Base-by-base conservation (phyloP, 495 filamentous ascomycete species). In the Trichoderma orchidacearum region DNA sequence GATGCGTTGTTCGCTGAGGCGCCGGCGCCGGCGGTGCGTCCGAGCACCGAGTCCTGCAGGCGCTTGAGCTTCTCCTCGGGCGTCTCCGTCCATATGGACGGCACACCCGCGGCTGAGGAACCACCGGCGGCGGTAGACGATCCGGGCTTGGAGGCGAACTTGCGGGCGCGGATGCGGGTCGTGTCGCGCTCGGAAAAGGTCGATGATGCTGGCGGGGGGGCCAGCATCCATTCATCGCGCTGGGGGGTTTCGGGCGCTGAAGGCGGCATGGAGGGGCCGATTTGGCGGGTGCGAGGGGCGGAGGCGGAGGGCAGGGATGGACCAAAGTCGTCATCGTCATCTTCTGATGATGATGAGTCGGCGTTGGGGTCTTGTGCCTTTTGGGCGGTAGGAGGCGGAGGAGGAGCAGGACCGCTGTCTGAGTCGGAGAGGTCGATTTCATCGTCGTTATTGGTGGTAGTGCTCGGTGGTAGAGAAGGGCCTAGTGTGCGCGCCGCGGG, bases 161-260 rank as follows among this genome's bases (percentile, higher is more conserved):
- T 90, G 36, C 91, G 86, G 64, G 80, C 84, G 54, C 84, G 82
- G 30, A 91, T 71, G 58, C 89, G 87, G 3, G 90, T 93, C 1
- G 93, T 90, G 68, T 96, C 92, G 0, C 68, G 62, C 54, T 86
- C 82, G 36, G 84, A 83, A 5, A 79, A 73, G 25, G 79, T 72
- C 69, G 78, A 79, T 27, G 76, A 69, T 3, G 79, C 80, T 5
- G 53, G 53, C 0, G 93, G 93, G 0, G 92, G 93, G 6, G 85
- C 80, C 29, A 92, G 76, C 93, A 98, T 98, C 93, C 93, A 98
- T 62, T 89, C 83, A 71, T 95, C 93, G 55, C 93, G 82, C 55
- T 74, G 70, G 5, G 71, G 63, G 5, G 69, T 66, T 13, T 64
- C 58, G 45, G 64, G 60, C 21, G 64, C 67, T 11, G 66, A 54